Percentiles rank a stretch among this genome's conserved stretches.
Evolutionary conservation across 192 early-diverging fungal genomes (phyloP).

Genomic region (Umbelopsis sp.): DNA sequence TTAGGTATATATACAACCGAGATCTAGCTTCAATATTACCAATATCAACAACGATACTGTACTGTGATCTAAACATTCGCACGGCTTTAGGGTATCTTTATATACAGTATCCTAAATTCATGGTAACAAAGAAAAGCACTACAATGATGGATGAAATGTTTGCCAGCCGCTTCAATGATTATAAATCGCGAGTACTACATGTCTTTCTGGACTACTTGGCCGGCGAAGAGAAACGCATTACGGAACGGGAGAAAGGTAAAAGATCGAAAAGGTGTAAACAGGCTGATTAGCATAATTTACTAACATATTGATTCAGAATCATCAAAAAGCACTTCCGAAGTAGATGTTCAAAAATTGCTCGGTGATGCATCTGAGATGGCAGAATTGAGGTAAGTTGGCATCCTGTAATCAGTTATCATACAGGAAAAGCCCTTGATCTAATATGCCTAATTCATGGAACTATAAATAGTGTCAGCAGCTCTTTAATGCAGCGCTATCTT

Average conservation of each 20-base stretch:
- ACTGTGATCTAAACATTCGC: background rate
- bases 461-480: slow-evolving; percentile 66
- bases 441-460: no score
- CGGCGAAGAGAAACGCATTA: slow-evolving; percentile 61
- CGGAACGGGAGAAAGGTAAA: slow-evolving; percentile 48
- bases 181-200: slow-evolving; percentile 72
- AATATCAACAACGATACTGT: background rate
- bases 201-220: slow-evolving; percentile 73
- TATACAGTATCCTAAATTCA: slow-evolving; percentile 69
- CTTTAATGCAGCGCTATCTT: slow-evolving; percentile 90
- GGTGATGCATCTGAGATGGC: slow-evolving; percentile 83
- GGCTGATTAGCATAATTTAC: background rate
- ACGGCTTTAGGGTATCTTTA: slow-evolving; percentile 63
- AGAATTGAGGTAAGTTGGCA: slow-evolving; percentile 62
- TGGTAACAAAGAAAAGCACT: slow-evolving; percentile 54
- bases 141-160: slow-evolving; percentile 73
- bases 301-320: background rate
- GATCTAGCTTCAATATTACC: background rate
- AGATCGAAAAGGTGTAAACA: background rate
- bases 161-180: slow-evolving; percentile 40
- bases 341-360: slow-evolving; percentile 77
- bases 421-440: no score
- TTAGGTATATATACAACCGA: slow-evolving; percentile 41
- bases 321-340: slow-evolving; percentile 21
- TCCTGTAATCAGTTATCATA: no score